phyloP scores from a whole-genome alignment of 2,329 filamentous ascomycete species.

The Aspergillus sclerotialis region DNA sequence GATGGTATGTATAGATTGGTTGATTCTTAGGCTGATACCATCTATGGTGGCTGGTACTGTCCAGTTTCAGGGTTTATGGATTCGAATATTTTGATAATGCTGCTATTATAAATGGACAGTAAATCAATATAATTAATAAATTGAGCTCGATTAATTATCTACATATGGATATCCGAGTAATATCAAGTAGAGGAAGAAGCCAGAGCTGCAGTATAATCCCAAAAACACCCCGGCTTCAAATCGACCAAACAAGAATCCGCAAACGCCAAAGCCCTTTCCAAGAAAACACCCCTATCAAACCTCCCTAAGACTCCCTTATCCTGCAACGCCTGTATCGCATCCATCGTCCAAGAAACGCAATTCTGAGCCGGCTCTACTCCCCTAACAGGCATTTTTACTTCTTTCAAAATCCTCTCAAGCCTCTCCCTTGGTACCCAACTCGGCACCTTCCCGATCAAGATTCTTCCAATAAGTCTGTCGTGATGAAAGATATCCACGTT shows the following conservation, averaged over 20 bases:
- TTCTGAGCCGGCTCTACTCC: constrained; percentile 1
- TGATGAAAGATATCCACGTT: constrained; percentile 2
- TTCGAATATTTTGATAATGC: too few relatives aligned
- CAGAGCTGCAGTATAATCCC: too few relatives aligned
- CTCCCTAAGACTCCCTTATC: not conserved
- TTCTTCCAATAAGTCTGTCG: constrained; percentile 5
- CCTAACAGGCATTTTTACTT: constrained; percentile 4
- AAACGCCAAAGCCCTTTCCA: constrained; percentile 1
- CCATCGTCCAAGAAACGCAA: constrained; percentile 7
- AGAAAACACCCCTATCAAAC: constrained; percentile 4
- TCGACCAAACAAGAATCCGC: not conserved
- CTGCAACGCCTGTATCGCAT: constrained; percentile 3
- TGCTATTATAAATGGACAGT: too few relatives aligned
- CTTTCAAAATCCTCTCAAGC: not conserved
- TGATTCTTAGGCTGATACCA: too few relatives aligned
- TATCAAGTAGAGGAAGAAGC: too few relatives aligned
- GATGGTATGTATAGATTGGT: constrained; percentile 45
- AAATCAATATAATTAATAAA: too few relatives aligned
- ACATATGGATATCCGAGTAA: too few relatives aligned
- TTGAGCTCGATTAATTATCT: too few relatives aligned
- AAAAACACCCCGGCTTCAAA: too few relatives aligned
- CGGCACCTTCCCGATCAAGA: constrained; percentile 10
- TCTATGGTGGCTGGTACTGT: too few relatives aligned
- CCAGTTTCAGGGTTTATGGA: too few relatives aligned
- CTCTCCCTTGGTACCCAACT: constrained; percentile 1